A percentile compares a stretch with the other conserved stretches of the same genome.
These are phyloP conservation scores for Sparassis latifolia DNA, from an alignment of 1,284 basidiomycete genomes.

Conservation along the genomic window DNA sequence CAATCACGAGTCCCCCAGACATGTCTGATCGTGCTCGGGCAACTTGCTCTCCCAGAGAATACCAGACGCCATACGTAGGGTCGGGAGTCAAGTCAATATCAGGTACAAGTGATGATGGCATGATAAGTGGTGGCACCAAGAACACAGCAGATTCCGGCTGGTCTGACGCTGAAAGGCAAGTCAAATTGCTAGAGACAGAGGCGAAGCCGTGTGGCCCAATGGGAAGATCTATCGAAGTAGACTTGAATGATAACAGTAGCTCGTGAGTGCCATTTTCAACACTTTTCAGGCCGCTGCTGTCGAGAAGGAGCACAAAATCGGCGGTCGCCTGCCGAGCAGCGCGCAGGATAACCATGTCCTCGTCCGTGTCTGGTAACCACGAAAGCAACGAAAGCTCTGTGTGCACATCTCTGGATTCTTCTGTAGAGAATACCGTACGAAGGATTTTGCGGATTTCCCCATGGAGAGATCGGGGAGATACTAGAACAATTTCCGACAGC, in stretches of 20 bases:
- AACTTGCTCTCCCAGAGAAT: conserved; percentile 32
- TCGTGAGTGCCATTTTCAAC: conserved; percentile 25
- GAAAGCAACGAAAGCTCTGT: conserved; percentile 39
- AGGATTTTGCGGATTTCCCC: conserved; percentile 30
- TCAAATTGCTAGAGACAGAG: conserved; percentile 14
- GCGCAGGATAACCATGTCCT: conserved; percentile 27
- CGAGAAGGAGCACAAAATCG: conserved; percentile 47
- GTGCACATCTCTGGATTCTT: conserved; percentile 19
- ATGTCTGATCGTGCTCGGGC: conserved; percentile 17
- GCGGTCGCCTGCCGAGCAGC: conserved; percentile 33
- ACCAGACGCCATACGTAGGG: conserved; percentile 32
- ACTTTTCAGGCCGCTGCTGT: conserved; percentile 32
- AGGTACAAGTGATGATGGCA: conserved; percentile 31
- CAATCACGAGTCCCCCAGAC: conserved; percentile 28
- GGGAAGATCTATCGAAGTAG: conserved; percentile 31
- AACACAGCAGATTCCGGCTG: conserved; percentile 34
- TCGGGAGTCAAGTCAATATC: conserved; percentile 14
- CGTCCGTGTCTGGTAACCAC: conserved; percentile 24
- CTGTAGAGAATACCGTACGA: conserved; percentile 24
- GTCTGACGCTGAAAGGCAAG: conserved; percentile 25
- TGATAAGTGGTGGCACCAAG: conserved; percentile 52
- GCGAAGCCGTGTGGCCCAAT: conserved; percentile 39
- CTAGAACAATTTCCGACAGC: conserved; percentile 41
- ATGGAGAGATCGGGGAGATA: conserved; percentile 37
- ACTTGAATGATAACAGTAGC: conserved; percentile 28